Conservation (phyloP, 805 yeast genomes). For the Nakazawaea ernobii region DNA sequence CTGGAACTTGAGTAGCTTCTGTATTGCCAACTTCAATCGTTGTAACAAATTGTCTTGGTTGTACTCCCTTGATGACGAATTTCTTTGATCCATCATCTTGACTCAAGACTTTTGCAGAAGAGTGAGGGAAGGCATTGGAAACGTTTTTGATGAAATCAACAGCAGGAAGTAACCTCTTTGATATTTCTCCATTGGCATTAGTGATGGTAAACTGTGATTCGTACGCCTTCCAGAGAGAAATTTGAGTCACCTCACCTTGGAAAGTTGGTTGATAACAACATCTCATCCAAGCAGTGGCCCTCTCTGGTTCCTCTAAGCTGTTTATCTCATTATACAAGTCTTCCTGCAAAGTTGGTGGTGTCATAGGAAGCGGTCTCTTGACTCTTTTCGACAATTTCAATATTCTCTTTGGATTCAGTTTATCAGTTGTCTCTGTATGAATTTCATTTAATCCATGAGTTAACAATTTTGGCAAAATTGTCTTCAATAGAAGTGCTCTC, state of each 20-base stretch:
- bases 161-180: constrained; percentile 72
- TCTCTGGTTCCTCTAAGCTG: constrained; percentile 70
- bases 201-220: constrained; percentile 69
- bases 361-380: constrained; percentile 56
- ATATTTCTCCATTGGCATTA: constrained; percentile 37
- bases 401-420: constrained; percentile 13
- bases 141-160: constrained; percentile 96
- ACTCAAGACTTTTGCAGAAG: constrained; percentile 88
- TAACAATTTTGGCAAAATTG: constrained; percentile 59
- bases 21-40: constrained; percentile 38
- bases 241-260: constrained; percentile 88
- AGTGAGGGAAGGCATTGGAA: constrained; percentile 77
- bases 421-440: constrained; percentile 20
- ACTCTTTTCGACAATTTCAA: constrained; percentile 48
- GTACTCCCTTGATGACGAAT: constrained; percentile 91
- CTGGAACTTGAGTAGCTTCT: constrained; percentile 13
- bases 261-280: constrained; percentile 78
- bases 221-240: constrained; percentile 92
- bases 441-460: constrained; percentile 39
- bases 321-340: constrained; percentile 56
- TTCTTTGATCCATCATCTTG: constrained; percentile 61
- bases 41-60: constrained; percentile 68
- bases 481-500: constrained; percentile 46
- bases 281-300: constrained; percentile 94
- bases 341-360: constrained; percentile 55